Percentiles rank a stretch among this genome's conserved stretches.
These are phyloP conservation scores for Penicillium turbatum DNA, from an alignment of 495 filamentous ascomycete genomes.

Conservation along the genomic window DNA sequence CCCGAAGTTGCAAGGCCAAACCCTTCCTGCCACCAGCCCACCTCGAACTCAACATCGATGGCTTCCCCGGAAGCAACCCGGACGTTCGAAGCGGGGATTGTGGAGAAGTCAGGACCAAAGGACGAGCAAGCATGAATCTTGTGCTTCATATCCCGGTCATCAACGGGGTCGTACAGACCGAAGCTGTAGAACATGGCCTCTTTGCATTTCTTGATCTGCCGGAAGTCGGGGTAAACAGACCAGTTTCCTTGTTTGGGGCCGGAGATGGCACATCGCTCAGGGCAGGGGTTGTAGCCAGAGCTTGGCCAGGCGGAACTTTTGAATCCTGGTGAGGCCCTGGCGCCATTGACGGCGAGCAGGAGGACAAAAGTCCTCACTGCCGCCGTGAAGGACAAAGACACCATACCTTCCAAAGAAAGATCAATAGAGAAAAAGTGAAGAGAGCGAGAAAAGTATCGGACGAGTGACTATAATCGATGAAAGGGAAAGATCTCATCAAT, in stretches of 20 bases:
- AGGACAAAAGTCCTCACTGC: not conserved
- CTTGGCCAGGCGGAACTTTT: constrained; percentile 13
- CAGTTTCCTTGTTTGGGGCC: constrained; percentile 30
- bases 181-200: constrained; percentile 32
- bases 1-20: not conserved
- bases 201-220: constrained; percentile 20
- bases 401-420: not conserved
- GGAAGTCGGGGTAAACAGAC: constrained; percentile 30
- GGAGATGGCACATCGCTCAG: constrained; percentile 25
- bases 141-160: constrained; percentile 21
- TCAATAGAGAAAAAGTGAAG: not conserved
- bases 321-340: not conserved
- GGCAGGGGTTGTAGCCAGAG: constrained; percentile 24
- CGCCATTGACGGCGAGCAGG: not conserved
- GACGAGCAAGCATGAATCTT: constrained; percentile 32
- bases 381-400: not conserved
- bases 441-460: too few relatives aligned
- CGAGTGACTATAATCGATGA: not conserved
- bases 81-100: constrained; percentile 1
- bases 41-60: constrained; percentile 15
- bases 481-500: not conserved
- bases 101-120: constrained; percentile 24
- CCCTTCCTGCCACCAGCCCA: constrained; percentile 16
- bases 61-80: not conserved
- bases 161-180: constrained; percentile 27